Evolutionary conservation across 352 stramenopile species (phyloP).

Genomic region (Phytopythium mirpurense): DNA sequence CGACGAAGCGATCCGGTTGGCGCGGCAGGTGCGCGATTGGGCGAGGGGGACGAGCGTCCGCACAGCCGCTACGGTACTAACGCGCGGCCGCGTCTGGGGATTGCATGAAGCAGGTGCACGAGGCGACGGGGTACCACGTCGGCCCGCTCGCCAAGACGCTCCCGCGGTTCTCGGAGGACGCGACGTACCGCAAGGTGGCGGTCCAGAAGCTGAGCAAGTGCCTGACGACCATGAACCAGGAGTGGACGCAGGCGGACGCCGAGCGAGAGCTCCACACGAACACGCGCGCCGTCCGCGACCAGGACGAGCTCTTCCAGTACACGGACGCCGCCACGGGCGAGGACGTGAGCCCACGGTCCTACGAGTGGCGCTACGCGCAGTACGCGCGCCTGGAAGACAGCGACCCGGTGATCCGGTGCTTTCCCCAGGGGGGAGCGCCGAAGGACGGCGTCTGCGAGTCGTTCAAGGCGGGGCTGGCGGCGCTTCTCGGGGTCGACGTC

Average conservation of each 20-base stretch:
- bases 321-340: conserved; percentile 35
- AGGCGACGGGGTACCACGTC: conserved; percentile 36
- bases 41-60: background rate
- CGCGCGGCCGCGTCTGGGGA: too few relatives aligned
- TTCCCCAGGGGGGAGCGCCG: background rate
- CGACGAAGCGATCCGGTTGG: conserved; percentile 35
- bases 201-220: conserved; percentile 25
- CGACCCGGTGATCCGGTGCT: conserved; percentile 26
- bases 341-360: conserved; percentile 24
- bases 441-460: background rate
- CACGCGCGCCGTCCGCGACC: conserved; percentile 20
- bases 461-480: conserved; percentile 9
- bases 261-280: conserved; percentile 34
- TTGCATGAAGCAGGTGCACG: conserved; percentile 23
- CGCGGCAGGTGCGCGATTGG: conserved; percentile 15
- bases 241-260: conserved; percentile 37
- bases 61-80: background rate
- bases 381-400: conserved; percentile 27
- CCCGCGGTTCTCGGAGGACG: conserved; percentile 32
- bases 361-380: conserved; percentile 43
- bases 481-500: conserved; percentile 31
- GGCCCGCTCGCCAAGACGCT: conserved; percentile 25
- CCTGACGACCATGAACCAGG: conserved; percentile 48
- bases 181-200: conserved; percentile 37
- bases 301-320: conserved; percentile 45